These are phyloP conservation scores for Filosporella fistucella DNA, from an alignment of 495 filamentous ascomycete genomes.

Conservation along the genomic window DNA sequence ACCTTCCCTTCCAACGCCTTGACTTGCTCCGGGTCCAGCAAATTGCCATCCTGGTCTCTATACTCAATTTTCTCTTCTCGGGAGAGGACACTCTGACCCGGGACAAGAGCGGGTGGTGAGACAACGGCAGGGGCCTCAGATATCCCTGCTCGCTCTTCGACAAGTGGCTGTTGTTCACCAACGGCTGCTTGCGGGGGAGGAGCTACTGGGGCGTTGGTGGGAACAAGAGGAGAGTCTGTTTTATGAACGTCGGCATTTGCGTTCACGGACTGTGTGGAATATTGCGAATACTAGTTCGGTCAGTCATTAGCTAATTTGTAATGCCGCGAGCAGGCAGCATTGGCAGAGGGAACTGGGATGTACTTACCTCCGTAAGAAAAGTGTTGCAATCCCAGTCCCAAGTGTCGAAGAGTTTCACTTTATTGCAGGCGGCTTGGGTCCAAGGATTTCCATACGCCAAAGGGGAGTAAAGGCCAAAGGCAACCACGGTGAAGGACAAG, in stretches of 20 bases:
- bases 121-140: slow-evolving; percentile 21
- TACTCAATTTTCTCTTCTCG: slow-evolving; percentile 88
- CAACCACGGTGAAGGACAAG: slow-evolving; percentile 63
- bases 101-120: slow-evolving; percentile 27
- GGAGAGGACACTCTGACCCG: slow-evolving; percentile 51
- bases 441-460: slow-evolving; percentile 91
- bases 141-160: slow-evolving; percentile 8
- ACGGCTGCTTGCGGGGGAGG: slow-evolving; percentile 34
- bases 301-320: slow-evolving; percentile 7
- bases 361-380: slow-evolving; percentile 83
- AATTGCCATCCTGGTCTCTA: slow-evolving; percentile 87
- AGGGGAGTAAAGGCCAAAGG: slow-evolving; percentile 82
- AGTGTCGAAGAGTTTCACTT: slow-evolving; percentile 77
- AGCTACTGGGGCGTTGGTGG: slow-evolving; percentile 33
- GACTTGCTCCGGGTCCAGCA: slow-evolving; percentile 80
- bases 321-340: slow-evolving; percentile 11
- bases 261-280: slow-evolving; percentile 19
- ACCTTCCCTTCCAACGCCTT: slow-evolving; percentile 84
- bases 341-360: slow-evolving; percentile 3
- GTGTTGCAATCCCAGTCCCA: slow-evolving; percentile 99
- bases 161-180: slow-evolving; percentile 19
- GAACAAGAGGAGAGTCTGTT: slow-evolving; percentile 19
- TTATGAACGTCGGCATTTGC: slow-evolving; percentile 20
- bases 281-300: slow-evolving; percentile 28
- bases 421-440: slow-evolving; percentile 81